Percentiles rank a stretch among this genome's conserved stretches.
These are phyloP conservation scores for Trichoderma atroviride DNA, from an alignment of 2,329 filamentous ascomycete genomes.

Conservation along the genomic window DNA sequence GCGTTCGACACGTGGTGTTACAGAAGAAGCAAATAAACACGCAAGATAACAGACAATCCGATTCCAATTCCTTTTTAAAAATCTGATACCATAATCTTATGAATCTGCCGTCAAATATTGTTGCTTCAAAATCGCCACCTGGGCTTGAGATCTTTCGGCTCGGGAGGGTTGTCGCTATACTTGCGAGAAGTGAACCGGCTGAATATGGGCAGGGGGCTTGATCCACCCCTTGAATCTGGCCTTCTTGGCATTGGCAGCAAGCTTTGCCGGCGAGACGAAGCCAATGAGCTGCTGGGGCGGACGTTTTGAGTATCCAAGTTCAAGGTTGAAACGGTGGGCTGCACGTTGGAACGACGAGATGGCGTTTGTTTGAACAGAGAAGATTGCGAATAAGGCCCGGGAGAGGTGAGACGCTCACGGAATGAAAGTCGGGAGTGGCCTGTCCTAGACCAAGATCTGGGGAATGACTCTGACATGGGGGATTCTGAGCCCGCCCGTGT, in stretches of 20 bases:
- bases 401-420: slow-evolving; percentile 56
- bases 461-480: slow-evolving; percentile 45
- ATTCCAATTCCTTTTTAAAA: not conserved
- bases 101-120: slow-evolving; percentile 4
- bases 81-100: slow-evolving; percentile 3
- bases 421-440: slow-evolving; percentile 53
- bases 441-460: slow-evolving; percentile 47
- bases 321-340: slow-evolving; percentile 47
- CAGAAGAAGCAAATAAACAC: slow-evolving; percentile 15
- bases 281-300: slow-evolving; percentile 61
- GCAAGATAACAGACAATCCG: slow-evolving; percentile 13
- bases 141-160: slow-evolving; percentile 49
- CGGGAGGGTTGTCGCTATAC: slow-evolving; percentile 42
- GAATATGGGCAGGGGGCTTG: slow-evolving; percentile 52
- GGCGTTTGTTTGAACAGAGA: slow-evolving; percentile 52
- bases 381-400: slow-evolving; percentile 53
- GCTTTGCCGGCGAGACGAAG: slow-evolving; percentile 55
- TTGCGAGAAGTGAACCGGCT: slow-evolving; percentile 50
- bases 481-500: slow-evolving; percentile 52
- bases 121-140: slow-evolving; percentile 45
- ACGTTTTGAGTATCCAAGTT: slow-evolving; percentile 37
- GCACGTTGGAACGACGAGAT: slow-evolving; percentile 56
- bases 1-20: not conserved
- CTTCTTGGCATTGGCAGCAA: slow-evolving; percentile 53
- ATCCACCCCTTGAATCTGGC: slow-evolving; percentile 44